Conservation (phyloP, 305 asterid species). For the Fraxinus sp. region DNA sequence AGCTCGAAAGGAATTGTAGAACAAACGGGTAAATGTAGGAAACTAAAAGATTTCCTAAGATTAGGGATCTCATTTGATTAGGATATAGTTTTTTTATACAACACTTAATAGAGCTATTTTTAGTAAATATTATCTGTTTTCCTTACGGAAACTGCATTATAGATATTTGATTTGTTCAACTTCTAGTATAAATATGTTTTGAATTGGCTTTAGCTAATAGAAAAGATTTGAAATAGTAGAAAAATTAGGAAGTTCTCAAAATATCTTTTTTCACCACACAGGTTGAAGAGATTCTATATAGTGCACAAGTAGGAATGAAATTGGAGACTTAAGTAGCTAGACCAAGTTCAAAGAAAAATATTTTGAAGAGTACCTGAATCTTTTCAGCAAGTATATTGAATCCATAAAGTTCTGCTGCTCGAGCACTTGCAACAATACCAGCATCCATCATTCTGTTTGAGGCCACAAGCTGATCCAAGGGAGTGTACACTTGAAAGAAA, state of each 20-base stretch:
- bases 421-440: conserved; percentile 32
- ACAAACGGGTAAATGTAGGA: background rate
- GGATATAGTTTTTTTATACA: background rate
- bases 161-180: background rate
- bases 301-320: background rate
- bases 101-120: background rate
- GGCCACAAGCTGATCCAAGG: conserved; percentile 24
- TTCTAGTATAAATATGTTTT: background rate
- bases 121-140: background rate
- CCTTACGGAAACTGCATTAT: background rate
- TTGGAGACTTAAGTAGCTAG: background rate
- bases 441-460: conserved; percentile 23
- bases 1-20: background rate
- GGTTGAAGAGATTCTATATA: background rate
- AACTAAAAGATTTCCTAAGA: background rate
- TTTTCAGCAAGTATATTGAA: conserved; percentile 25
- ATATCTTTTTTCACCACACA: background rate
- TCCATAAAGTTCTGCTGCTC: conserved; percentile 35
- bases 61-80: background rate
- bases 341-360: background rate
- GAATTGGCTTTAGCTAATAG: background rate
- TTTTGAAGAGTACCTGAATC: conserved; percentile 21
- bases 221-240: background rate
- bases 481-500: background rate
- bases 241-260: background rate